These are phyloP conservation scores for Rhizopogon vulgaris DNA, from an alignment of 768 basidiomycete species.

Conservation along the genomic window DNA sequence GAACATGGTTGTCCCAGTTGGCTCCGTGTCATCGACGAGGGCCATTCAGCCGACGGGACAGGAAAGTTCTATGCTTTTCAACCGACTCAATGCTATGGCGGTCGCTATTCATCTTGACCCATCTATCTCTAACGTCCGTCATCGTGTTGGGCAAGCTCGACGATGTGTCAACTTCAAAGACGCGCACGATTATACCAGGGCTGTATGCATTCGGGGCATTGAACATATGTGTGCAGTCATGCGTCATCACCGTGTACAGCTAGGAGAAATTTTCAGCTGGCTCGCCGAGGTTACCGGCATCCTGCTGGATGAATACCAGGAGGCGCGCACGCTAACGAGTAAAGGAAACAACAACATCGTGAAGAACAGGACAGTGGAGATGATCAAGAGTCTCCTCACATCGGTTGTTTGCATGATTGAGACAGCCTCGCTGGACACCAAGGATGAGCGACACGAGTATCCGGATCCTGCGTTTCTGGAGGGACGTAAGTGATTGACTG, in stretches of 20 bases:
- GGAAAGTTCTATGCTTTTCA: slow-evolving; percentile 73
- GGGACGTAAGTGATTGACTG: slow-evolving; percentile 35
- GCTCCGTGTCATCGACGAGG: slow-evolving; percentile 59
- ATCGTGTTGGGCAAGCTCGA: slow-evolving; percentile 58
- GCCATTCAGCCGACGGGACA: slow-evolving; percentile 40
- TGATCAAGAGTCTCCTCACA: slow-evolving; percentile 50
- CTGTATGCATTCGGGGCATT: slow-evolving; percentile 70
- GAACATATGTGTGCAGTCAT: slow-evolving; percentile 64
- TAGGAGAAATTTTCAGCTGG: slow-evolving; percentile 58
- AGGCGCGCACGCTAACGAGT: slow-evolving; percentile 15
- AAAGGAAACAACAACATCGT: slow-evolving; percentile 7
- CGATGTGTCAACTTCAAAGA: slow-evolving; percentile 63
- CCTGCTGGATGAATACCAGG: slow-evolving; percentile 52
- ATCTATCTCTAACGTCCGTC: slow-evolving; percentile 34
- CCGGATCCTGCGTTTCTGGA: slow-evolving; percentile 59
- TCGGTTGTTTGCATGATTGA: slow-evolving; percentile 49
- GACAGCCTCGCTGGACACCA: slow-evolving; percentile 32
- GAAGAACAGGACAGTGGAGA: slow-evolving; percentile 25
- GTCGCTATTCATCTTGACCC: slow-evolving; percentile 67
- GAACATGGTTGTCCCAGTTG: slow-evolving; percentile 66
- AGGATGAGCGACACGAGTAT: slow-evolving; percentile 34
- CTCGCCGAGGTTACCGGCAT: slow-evolving; percentile 49
- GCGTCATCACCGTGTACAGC: slow-evolving; percentile 42
- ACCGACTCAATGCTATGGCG: slow-evolving; percentile 71
- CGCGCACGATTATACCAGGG: slow-evolving; percentile 56